Evolutionary conservation across 371 early-diverging fungal genomes (phyloP), one percentile per base, ranked within the genome.

Genomic region (Zancudomyces culisetae): DNA sequence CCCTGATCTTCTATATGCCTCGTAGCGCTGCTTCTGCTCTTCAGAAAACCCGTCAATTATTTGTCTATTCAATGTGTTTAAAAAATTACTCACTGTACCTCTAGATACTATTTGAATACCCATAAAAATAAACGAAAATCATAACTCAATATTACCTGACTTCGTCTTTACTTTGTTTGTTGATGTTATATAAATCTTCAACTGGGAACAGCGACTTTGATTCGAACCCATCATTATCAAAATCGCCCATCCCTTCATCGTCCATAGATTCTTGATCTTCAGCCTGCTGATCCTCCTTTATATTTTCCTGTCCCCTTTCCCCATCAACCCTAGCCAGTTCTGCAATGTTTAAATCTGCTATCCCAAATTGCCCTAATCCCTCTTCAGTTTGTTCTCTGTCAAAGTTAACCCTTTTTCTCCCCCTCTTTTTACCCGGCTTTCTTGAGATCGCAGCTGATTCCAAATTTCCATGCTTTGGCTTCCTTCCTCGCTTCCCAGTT

Each of bases 11-110:
- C 94, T 72, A 62, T 86, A 98, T 2, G 76, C 86, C 63, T 90
- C 92, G 61, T 92, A 95, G 40, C 96, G 70, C 51, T 80, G 78
- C 42, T 83, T 60, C 58, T 91, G 87, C 22, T 88, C 88, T 0
- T 77, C 79, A 1, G 77, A 71, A 56, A 97, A 83, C 27, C 78
- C 73, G 42, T 86, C 84, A 29, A 89, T 61, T n/a, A 90, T 55
- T 12, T 79, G 69, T 45, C 80, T 83, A 50, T 12, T 30, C 52
- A 27, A 29, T 27, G 18, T n/a, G n/a, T n/a, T n/a, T n/a, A n/a
- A n/a, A n/a, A n/a, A n/a, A n/a, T n/a, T n/a, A n/a, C n/a, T n/a
- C n/a, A n/a, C n/a, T n/a, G n/a, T n/a, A n/a, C n/a, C n/a, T n/a
- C n/a, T n/a, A n/a, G n/a, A n/a, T n/a, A n/a, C n/a, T n/a, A n/a